phyloP scores from a whole-genome alignment of 331 rosid genomes.

The Quercus tomentella region DNA sequence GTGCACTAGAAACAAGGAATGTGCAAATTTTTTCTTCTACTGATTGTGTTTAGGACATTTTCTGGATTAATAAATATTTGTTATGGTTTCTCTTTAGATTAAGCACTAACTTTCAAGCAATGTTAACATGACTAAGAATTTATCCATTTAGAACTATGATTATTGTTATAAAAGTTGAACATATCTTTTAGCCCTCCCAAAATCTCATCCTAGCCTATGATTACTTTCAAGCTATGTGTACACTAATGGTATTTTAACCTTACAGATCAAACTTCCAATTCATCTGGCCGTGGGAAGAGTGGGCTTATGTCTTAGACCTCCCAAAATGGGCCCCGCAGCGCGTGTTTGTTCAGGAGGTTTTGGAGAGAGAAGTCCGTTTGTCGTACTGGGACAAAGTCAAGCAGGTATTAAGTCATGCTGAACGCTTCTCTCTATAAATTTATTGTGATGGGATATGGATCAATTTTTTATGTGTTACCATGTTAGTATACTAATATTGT shows the following conservation, averaged over 20 bases:
- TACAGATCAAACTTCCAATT: constrained; percentile 96
- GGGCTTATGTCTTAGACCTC: constrained; percentile 89
- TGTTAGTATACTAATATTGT: background rate
- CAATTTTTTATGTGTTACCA: background rate
- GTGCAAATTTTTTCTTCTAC: background rate
- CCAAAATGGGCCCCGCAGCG: constrained; percentile 99
- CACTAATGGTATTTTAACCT: constrained; percentile 15
- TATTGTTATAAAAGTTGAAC: background rate
- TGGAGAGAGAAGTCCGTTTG: constrained; percentile 96
- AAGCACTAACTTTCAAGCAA: background rate
- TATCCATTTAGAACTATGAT: background rate
- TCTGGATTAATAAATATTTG: background rate
- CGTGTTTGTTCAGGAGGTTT: constrained; percentile 95
- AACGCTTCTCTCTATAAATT: background rate
- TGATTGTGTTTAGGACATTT: background rate
- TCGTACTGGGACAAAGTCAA: constrained; percentile 98
- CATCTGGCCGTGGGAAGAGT: constrained; percentile 99
- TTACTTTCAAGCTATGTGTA: background rate
- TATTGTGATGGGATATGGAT: too few species aligned
- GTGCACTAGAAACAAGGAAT: background rate
- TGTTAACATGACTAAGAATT: background rate
- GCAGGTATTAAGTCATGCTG: constrained; percentile 62
- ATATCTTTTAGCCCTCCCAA: background rate
- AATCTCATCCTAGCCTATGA: too few species aligned
- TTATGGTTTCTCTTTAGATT: background rate